These are phyloP conservation scores for Pseudodiploospora longispora DNA, from an alignment of 2,329 filamentous ascomycete genomes.

Conservation along the genomic window DNA sequence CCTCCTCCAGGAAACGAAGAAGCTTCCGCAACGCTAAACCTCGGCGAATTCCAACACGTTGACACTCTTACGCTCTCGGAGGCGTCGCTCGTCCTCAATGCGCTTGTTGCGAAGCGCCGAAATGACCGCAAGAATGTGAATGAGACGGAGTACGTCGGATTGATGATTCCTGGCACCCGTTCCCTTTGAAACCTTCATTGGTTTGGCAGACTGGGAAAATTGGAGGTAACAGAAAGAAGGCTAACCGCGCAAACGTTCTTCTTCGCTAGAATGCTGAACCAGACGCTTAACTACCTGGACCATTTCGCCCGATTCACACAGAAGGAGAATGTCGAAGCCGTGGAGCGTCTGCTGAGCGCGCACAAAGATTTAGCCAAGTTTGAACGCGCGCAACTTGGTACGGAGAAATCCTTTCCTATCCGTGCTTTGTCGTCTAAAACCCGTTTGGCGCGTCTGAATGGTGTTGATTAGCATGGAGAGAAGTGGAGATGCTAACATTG, in stretches of 20 bases:
- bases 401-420: not conserved
- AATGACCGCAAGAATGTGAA: slow-evolving; percentile 75
- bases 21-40: slow-evolving; percentile 68
- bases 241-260: not conserved
- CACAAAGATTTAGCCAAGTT: slow-evolving; percentile 81
- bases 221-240: too few relatives aligned
- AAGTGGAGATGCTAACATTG: not conserved
- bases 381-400: slow-evolving; percentile 87
- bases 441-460: too few relatives aligned
- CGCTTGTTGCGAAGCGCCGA: slow-evolving; percentile 72
- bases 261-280: slow-evolving; percentile 59
- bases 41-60: slow-evolving; percentile 90
- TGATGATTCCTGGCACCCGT: slow-evolving; percentile 3
- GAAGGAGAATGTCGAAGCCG: slow-evolving; percentile 89
- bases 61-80: slow-evolving; percentile 89
- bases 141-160: slow-evolving; percentile 64
- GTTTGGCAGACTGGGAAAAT: too few relatives aligned
- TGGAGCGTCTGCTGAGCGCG: slow-evolving; percentile 75
- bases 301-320: slow-evolving; percentile 94
- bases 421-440: too few relatives aligned
- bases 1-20: slow-evolving; percentile 75
- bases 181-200: not conserved
- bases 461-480: not conserved
- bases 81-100: slow-evolving; percentile 84
- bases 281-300: slow-evolving; percentile 88